Conservation (phyloP, 2,329 filamentous ascomycete species). For the Trichoderma brevicompactum region DNA sequence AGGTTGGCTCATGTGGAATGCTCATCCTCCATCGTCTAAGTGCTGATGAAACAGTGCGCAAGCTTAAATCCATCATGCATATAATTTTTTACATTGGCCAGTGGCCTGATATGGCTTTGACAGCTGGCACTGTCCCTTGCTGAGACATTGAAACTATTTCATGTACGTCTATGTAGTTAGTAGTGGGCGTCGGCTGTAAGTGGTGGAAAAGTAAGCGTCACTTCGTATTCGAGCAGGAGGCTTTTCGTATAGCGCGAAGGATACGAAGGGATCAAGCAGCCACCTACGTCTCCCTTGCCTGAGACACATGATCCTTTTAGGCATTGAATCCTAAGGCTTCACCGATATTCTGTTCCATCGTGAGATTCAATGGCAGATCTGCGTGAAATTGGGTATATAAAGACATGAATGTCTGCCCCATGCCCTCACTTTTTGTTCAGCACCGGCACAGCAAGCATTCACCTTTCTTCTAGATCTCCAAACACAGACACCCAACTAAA, state of each 20-base stretch:
- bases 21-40: neutral
- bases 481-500: slow-evolving; percentile 27
- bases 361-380: neutral
- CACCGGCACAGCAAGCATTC: slow-evolving; percentile 23
- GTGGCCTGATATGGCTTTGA: neutral
- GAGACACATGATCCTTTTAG: slow-evolving; percentile 15
- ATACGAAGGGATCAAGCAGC: slow-evolving; percentile 27
- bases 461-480: slow-evolving; percentile 12
- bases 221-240: slow-evolving; percentile 27
- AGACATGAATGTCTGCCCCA: slow-evolving; percentile 17
- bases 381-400: slow-evolving; percentile 21
- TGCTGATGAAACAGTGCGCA: slow-evolving; percentile 13
- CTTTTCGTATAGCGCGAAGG: slow-evolving; percentile 26
- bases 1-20: slow-evolving; percentile 6
- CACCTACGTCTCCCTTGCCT: slow-evolving; percentile 26
- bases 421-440: slow-evolving; percentile 3
- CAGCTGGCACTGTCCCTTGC: slow-evolving; percentile 12
- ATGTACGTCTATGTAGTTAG: slow-evolving; percentile 21
- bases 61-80: neutral
- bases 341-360: slow-evolving; percentile 9
- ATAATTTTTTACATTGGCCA: neutral
- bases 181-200: slow-evolving; percentile 7
- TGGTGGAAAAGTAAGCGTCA: slow-evolving; percentile 23
- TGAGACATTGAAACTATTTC: slow-evolving; percentile 22
- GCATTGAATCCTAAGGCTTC: slow-evolving; percentile 8